These are phyloP conservation scores for Collybia nuda DNA, from an alignment of 768 basidiomycete genomes.

Conservation along the genomic window DNA sequence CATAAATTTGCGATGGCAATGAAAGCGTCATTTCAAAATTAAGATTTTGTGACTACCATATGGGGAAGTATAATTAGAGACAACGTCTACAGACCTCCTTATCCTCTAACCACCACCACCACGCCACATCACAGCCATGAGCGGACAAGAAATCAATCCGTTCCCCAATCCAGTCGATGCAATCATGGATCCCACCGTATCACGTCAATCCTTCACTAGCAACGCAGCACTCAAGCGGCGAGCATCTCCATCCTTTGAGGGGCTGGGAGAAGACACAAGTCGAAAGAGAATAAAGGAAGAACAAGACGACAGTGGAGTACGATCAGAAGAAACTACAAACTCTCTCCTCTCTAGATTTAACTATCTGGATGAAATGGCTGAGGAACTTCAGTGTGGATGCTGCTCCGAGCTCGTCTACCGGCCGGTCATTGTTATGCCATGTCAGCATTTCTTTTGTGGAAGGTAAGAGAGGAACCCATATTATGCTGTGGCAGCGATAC, in stretches of 20 bases:
- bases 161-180: slow-evolving; percentile 15
- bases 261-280: slow-evolving; percentile 40
- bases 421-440: slow-evolving; percentile 80
- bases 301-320: slow-evolving; percentile 14
- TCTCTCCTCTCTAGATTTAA: slow-evolving; percentile 13
- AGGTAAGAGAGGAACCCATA: slow-evolving; percentile 46
- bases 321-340: slow-evolving; percentile 3
- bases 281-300: slow-evolving; percentile 64
- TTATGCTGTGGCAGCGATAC: not conserved
- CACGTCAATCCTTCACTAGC: slow-evolving; percentile 10
- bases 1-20: slow-evolving; percentile 6
- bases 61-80: slow-evolving; percentile 20
- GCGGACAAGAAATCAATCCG: slow-evolving; percentile 7
- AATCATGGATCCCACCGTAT: slow-evolving; percentile 12
- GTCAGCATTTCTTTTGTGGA: slow-evolving; percentile 91
- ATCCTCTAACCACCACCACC: slow-evolving; percentile 16
- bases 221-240: slow-evolving; percentile 50
- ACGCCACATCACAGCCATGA: slow-evolving; percentile 11
- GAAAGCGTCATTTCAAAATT: slow-evolving; percentile 8
- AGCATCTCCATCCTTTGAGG: slow-evolving; percentile 60
- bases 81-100: slow-evolving; percentile 15
- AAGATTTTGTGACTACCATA: slow-evolving; percentile 16
- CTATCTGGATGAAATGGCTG: slow-evolving; percentile 61
- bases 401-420: slow-evolving; percentile 81
- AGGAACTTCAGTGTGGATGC: slow-evolving; percentile 84